Evolutionary conservation across 202 grass and related monocot genomes (phyloP).

Genomic region (Bolboschoenoplectus hybrid): DNA sequence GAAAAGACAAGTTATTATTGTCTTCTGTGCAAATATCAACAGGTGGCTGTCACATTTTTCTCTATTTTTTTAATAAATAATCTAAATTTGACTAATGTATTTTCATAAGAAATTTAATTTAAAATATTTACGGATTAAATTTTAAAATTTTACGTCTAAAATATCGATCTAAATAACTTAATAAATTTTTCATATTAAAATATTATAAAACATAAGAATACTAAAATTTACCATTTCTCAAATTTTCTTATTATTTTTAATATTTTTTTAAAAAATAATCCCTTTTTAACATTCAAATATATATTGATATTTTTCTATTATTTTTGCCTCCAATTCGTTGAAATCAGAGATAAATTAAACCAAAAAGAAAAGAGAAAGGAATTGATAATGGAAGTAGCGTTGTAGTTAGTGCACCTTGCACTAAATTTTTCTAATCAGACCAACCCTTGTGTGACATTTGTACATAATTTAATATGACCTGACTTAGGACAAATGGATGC

Average conservation of each 20-base stretch:
- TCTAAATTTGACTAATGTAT: no score
- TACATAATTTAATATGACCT: neutral
- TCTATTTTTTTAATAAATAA: neutral
- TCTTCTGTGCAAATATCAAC: neutral
- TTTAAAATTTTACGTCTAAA: no score
- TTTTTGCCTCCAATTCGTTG: neutral
- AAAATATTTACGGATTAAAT: no score
- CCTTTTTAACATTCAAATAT: no score
- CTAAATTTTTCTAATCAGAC: neutral
- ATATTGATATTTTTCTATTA: neutral
- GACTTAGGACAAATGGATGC: neutral
- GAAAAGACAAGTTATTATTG: neutral
- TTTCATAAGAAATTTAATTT: no score
- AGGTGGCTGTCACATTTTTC: neutral
- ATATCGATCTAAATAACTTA: no score
- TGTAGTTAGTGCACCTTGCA: neutral
- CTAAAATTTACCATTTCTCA: no score
- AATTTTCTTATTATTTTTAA: no score
- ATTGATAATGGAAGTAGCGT: neutral
- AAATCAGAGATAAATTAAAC: neutral
- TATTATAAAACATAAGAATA: no score
- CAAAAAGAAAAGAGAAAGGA: neutral
- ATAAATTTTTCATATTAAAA: no score
- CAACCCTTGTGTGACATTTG: neutral
- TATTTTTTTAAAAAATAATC: no score